Evolutionary conservation across 192 early-diverging fungal genomes (phyloP), one percentile per base, ranked within the genome.

Genomic region (Rhizophagus prolifer): DNA sequence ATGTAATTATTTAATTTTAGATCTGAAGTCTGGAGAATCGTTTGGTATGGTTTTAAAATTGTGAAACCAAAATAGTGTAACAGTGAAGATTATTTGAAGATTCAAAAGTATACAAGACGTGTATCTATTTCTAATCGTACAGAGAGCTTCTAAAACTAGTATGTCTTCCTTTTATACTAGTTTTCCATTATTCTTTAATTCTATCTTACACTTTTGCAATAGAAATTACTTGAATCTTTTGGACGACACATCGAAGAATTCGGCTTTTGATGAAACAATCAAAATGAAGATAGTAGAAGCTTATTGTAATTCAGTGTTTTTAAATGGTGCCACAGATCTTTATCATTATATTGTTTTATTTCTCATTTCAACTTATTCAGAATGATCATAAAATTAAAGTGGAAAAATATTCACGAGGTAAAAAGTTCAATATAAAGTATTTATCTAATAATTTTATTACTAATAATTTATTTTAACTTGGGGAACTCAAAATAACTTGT

Each of bases 1-100:
- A n/a, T n/a, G n/a, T n/a, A n/a, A 36, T 66, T 66, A 1, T 65
- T 65, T 65, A 31, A 8, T 70, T 71, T 54, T 71, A 71, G 70
- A 71, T 47, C 70, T 16, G 44, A 70, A 50, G 68, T 23, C 0
- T 70, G 68, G 68, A 2, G 68, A 71, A 71, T 71, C 9, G 47
- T 71, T 47, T 25, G 46, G 5, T 71, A 47, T 58, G 70, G 70
- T 71, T 71, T 30, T 58, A 71, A 71, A 71, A 54, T 71, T 30
- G 70, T 47, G 23, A 71, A 58, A 34, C 68, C 70, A 14, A n/a
- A 2, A 54, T 71, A 25, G 70, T 71, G 70, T 71, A 71, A 14
- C 23, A 28, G 23, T 31, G 70, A 47, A 0, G 70, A 71, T 54
- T 71, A 71, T 58, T 6, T 25, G 6, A 47, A 71, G 16, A 71